A percentile compares a stretch with the other conserved stretches of the same genome.
Conservation (phyloP, 768 basidiomycete species). For the Rhodotorula graminis region DNA sequence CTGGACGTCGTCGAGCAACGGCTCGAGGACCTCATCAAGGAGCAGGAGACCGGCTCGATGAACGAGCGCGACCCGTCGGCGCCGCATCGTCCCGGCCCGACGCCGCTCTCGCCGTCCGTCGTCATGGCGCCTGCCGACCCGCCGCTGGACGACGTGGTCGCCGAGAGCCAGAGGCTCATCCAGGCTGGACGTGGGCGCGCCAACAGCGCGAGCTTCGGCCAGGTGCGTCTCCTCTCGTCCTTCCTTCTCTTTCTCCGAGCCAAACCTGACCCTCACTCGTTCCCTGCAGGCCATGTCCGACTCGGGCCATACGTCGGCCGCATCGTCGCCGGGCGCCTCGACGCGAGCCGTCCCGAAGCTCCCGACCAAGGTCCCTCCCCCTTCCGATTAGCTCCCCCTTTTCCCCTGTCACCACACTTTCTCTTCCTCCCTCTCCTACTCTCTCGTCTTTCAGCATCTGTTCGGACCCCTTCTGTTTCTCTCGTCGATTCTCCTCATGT, state of each 20-base stretch:
- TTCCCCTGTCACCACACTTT: not conserved
- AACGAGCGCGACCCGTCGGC: too few relatives aligned
- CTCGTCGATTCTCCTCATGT: not conserved
- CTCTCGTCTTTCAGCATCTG: not conserved
- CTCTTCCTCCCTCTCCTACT: not conserved
- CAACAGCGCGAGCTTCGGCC: slow-evolving; percentile 9
- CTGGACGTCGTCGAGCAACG: slow-evolving; percentile 24
- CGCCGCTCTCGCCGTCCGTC: slow-evolving; percentile 19
- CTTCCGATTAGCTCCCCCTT: not conserved
- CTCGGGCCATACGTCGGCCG: slow-evolving; percentile 6
- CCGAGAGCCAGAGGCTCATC: slow-evolving; percentile 20
- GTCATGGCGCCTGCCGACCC: not conserved
- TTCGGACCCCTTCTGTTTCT: not conserved
- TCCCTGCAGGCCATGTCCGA: slow-evolving; percentile 6
- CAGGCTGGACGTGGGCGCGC: slow-evolving; percentile 8
- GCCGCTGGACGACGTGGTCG: slow-evolving; percentile 22
- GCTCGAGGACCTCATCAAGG: slow-evolving; percentile 11
- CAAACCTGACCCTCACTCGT: not conserved
- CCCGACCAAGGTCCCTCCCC: not conserved
- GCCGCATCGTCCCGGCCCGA: slow-evolving; percentile 21
- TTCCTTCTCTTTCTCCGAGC: too few relatives aligned
- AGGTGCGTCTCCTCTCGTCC: slow-evolving; percentile 7
- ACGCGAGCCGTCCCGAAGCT: not conserved
- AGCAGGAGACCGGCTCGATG: not conserved
- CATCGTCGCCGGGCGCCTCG: not conserved